Base-by-base conservation (phyloP, 495 filamentous ascomycete genomes). In the Apodospora peruviana region DNA sequence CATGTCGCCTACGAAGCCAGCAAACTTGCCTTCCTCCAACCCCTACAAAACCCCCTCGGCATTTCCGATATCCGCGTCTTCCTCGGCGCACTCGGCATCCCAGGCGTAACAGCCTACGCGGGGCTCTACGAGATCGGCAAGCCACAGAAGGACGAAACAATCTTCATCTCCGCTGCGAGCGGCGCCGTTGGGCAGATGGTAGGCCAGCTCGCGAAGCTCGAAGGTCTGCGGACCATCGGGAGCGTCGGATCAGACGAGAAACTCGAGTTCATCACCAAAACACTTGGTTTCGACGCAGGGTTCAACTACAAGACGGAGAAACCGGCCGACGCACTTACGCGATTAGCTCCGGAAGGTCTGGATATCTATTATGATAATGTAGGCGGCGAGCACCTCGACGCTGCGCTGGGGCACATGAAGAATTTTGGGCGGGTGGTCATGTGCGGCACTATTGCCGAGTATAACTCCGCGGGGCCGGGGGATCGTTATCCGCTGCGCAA, bases 291-390 rank as follows among this genome's bases (percentile, higher is more conserved):
- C 53, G 80, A 85, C 43, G 78, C 67, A 29, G 82, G 80, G 8
- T 87, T 87, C 69, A 85, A 87, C 67, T 87, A 87, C 67, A 69
- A 71, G 58, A 69, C 64, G 49, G 71, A 74, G 70, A 44, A 83
- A 77, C 61, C 86, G 79, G 43, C 62, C 1, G 82, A 85, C 40
- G 90, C 88, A 1, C 68, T 95, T 43, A 64, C 68, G 52, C 77
- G 87, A 48, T 72, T 93, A 32, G 86, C 86, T 5, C 89, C 88
- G 0, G 58, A 90, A 25, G 90, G 90, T 5, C 76, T 95, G 43
- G 87, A 95, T 60, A 91, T 95, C 64, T 94, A 94, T 70, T 95
- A 82, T 58, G 90, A 95, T 62, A 95, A 93, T 53, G 90, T 95
- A 20, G 90, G 90, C 8, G 90, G 88, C 14, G 40, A 91, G 71